phyloP scores from a whole-genome alignment of 2,329 filamentous ascomycete species.

The Zasmidium citrigriseum region DNA sequence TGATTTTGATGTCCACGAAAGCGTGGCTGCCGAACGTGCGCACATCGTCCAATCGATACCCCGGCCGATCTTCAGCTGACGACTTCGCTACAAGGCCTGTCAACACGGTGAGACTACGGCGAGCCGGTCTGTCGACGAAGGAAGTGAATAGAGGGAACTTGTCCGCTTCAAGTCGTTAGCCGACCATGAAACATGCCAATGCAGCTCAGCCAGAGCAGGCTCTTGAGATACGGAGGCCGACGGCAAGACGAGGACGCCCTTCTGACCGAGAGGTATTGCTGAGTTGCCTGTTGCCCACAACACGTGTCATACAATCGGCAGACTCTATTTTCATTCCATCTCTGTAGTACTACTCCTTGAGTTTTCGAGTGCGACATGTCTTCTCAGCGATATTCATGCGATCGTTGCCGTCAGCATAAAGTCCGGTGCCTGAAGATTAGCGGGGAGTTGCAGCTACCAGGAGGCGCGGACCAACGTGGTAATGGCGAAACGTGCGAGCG shows the following conservation, averaged over 20 bases:
- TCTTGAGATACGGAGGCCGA: not conserved
- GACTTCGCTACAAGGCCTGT: not conserved
- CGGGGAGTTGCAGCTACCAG: not conserved
- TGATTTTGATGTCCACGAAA: not conserved
- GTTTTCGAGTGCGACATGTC: not conserved
- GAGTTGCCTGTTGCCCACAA: not conserved
- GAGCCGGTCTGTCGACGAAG: not conserved
- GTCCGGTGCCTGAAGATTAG: not conserved
- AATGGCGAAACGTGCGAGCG: constrained; percentile 1
- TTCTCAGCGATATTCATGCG: not conserved
- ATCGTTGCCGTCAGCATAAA: not conserved
- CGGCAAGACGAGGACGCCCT: not conserved
- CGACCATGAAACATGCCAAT: too few relatives aligned
- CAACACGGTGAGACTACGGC: not conserved
- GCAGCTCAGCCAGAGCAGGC: too few relatives aligned
- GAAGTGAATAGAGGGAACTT: not conserved
- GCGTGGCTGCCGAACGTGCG: not conserved
- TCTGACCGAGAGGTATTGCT: not conserved
- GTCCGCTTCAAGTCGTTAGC: too few relatives aligned
- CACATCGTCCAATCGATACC: not conserved
- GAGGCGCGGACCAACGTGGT: not conserved
- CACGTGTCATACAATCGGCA: not conserved
- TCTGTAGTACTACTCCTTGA: not conserved
- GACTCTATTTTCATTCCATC: not conserved
- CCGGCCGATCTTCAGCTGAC: not conserved